Evolutionary conservation across 345 rosid genomes (phyloP).

Genomic region (Sapria himalayana): DNA sequence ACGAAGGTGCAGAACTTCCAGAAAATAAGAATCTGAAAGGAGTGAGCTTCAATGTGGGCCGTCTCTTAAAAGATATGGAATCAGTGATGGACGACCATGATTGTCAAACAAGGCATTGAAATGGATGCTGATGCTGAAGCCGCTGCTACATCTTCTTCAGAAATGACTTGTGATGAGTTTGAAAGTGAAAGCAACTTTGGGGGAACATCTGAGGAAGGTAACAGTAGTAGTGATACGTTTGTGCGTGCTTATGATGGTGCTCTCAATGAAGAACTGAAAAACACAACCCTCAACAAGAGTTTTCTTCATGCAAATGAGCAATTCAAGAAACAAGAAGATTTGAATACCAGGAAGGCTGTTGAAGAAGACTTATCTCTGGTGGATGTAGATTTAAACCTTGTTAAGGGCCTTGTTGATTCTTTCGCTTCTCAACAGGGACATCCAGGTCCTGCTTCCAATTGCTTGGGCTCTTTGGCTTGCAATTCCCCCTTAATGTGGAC

Average conservation of each 20-base stretch:
- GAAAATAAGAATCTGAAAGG: conserved; percentile 35
- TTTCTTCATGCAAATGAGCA: conserved; percentile 39
- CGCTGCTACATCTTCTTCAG: conserved; percentile 43
- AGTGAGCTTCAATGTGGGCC: conserved; percentile 45
- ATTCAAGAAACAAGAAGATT: conserved; percentile 30
- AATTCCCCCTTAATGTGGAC: conserved; percentile 38
- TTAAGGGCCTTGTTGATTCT: conserved; percentile 65
- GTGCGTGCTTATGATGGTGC: conserved; percentile 47
- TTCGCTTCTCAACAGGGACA: conserved; percentile 72
- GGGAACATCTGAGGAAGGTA: conserved; percentile 16
- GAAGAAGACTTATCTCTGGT: conserved; percentile 55
- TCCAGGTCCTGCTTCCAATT: conserved; percentile 85
- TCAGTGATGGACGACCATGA: conserved; percentile 30
- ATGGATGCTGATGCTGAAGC: conserved; percentile 28
- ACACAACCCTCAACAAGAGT: conserved; percentile 42
- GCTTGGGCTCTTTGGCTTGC: conserved; percentile 71
- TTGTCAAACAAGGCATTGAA: conserved; percentile 11
- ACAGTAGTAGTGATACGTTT: conserved; percentile 28
- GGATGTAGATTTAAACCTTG: conserved; percentile 72
- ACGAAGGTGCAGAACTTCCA: conserved; percentile 76
- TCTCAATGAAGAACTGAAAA: conserved; percentile 43
- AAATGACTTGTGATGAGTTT: conserved; percentile 80
- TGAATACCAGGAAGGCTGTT: conserved; percentile 23
- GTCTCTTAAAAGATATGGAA: conserved; percentile 53
- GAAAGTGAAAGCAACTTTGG: too few species aligned